Conservation (phyloP, 257 asterid genomes). For the Solanum dulcamara region DNA sequence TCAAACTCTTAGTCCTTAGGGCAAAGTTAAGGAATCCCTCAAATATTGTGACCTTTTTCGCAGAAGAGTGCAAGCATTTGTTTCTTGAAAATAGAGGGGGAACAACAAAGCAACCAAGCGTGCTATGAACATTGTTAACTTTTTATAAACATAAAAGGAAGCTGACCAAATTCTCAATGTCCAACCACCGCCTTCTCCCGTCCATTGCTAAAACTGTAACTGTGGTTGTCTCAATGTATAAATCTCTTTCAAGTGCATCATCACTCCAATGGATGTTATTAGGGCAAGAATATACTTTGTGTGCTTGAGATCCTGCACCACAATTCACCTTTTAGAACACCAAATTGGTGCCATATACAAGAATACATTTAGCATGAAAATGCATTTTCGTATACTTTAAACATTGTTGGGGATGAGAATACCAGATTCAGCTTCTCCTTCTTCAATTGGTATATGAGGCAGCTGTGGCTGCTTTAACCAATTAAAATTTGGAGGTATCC, state of each 20-base stretch:
- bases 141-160: conserved; percentile 10
- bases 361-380: not conserved
- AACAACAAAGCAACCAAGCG: not conserved
- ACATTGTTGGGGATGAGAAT: conserved; percentile 18
- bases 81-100: not conserved
- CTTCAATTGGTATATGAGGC: conserved; percentile 21
- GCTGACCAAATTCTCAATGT: conserved; percentile 86
- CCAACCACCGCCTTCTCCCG: conserved; percentile 98
- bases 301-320: conserved; percentile 37
- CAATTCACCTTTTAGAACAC: not conserved
- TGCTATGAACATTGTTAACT: not conserved
- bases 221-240: conserved; percentile 63
- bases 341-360: not conserved
- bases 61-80: not conserved
- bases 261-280: conserved; percentile 55
- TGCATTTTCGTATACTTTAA: not conserved
- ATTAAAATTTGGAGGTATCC: conserved; percentile 60
- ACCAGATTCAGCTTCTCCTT: conserved; percentile 41
- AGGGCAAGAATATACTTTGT: conserved; percentile 49
- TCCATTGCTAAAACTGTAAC: conserved; percentile 93
- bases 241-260: conserved; percentile 86
- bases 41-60: not conserved
- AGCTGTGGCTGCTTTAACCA: conserved; percentile 34
- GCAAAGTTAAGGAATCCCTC: not conserved
- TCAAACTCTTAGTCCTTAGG: not conserved